A percentile compares a stretch with the other conserved stretches of the same genome.
Evolutionary conservation across 1,284 basidiomycete species (phyloP).

Genomic region (Lignosus rhinocerotis): DNA sequence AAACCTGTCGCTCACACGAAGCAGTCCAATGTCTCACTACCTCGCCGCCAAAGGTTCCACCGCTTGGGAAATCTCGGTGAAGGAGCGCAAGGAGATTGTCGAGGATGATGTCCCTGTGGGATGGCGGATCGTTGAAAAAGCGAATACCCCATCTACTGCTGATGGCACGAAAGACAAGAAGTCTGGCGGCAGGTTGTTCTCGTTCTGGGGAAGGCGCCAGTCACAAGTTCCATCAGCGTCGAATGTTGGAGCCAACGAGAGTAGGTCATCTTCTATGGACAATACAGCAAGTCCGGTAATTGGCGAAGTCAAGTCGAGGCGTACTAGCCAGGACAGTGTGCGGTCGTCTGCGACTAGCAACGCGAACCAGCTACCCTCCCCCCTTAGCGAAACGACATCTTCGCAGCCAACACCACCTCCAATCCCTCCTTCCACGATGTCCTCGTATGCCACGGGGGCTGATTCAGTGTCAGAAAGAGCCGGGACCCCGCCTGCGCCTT

Average conservation of each 20-base stretch:
- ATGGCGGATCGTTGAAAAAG: slow-evolving; percentile 61
- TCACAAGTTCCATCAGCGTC: slow-evolving; percentile 18
- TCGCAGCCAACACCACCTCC: slow-evolving; percentile 9
- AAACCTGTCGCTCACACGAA: slow-evolving; percentile 49
- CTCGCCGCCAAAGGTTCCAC: slow-evolving; percentile 66
- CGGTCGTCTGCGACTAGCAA: slow-evolving; percentile 10
- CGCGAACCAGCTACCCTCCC: slow-evolving; percentile 7
- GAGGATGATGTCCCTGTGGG: slow-evolving; percentile 60
- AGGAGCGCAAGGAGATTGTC: slow-evolving; percentile 47
- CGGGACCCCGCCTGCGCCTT: slow-evolving; percentile 30
- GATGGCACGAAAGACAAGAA: slow-evolving; percentile 48
- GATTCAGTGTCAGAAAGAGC: slow-evolving; percentile 24
- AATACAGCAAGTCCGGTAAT: slow-evolving; percentile 16
- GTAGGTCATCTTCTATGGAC: slow-evolving; percentile 10
- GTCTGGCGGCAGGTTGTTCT: slow-evolving; percentile 56
- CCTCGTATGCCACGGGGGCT: slow-evolving; percentile 28
- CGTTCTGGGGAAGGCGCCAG: slow-evolving; percentile 61
- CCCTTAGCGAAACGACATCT: not conserved
- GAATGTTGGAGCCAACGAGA: not conserved
- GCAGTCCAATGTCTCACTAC: slow-evolving; percentile 66
- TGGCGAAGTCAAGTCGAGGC: slow-evolving; percentile 15
- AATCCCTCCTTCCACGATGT: slow-evolving; percentile 10
- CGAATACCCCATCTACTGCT: slow-evolving; percentile 27
- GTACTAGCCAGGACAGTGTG: slow-evolving; percentile 26
- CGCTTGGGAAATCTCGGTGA: slow-evolving; percentile 71